These are phyloP conservation scores for Sugiyamaella paludigena DNA, from an alignment of 1,139 yeast genomes.

Conservation along the genomic window DNA sequence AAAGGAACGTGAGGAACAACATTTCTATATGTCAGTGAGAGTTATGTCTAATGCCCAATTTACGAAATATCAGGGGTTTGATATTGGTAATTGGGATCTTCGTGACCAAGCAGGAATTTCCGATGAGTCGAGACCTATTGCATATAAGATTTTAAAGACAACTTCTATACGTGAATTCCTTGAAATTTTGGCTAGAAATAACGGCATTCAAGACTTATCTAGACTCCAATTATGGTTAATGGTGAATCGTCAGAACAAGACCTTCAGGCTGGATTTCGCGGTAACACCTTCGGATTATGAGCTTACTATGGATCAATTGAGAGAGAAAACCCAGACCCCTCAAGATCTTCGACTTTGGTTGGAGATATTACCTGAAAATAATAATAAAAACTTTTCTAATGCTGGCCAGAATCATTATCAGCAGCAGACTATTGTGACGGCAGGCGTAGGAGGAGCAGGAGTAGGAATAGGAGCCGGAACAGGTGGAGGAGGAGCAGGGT, in stretches of 20 bases:
- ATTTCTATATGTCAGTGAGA: conserved; percentile 62
- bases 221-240: conserved; percentile 61
- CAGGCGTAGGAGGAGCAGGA: conserved; percentile 3
- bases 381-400: not conserved
- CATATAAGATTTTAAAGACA: conserved; percentile 57
- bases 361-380: conserved; percentile 38
- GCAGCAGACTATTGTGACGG: not conserved
- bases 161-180: conserved; percentile 53
- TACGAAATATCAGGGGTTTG: conserved; percentile 67
- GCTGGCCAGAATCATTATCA: not conserved
- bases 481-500: conserved; percentile 1
- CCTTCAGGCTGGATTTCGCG: conserved; percentile 61
- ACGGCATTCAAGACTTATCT: conserved; percentile 42
- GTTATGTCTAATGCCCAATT: conserved; percentile 55
- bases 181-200: conserved; percentile 47
- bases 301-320: conserved; percentile 46
- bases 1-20: conserved; percentile 73
- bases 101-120: conserved; percentile 1
- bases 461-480: not conserved
- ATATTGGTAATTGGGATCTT: conserved; percentile 49
- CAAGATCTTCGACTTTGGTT: conserved; percentile 47
- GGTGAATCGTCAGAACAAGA: conserved; percentile 68
- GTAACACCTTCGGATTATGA: conserved; percentile 41
- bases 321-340: conserved; percentile 31
- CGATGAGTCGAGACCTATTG: conserved; percentile 43